phyloP scores from a whole-genome alignment of 1,284 basidiomycete species.

The Trichosporon ovoides region DNA sequence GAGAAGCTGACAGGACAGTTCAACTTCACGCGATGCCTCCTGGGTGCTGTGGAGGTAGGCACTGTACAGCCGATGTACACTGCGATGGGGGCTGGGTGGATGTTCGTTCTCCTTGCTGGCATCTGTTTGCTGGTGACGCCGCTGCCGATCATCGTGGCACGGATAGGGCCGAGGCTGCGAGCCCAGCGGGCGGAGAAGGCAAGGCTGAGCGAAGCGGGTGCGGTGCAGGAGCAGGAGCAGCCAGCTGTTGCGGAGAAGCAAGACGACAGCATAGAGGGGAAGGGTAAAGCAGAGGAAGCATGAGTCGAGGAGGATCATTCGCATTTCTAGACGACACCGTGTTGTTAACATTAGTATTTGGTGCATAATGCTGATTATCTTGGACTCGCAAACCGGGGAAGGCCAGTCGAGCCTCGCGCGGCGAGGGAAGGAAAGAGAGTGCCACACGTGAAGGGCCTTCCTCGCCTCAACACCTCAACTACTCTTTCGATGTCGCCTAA shows the following conservation, averaged over 20 bases:
- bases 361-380: not conserved
- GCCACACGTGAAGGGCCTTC: too few relatives aligned
- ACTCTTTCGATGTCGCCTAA: too few relatives aligned
- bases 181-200: not conserved
- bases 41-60: constrained; percentile 31
- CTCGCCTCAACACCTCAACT: too few relatives aligned
- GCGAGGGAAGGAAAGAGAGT: too few relatives aligned
- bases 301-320: too few relatives aligned
- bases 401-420: too few relatives aligned
- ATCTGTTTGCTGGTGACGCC: constrained; percentile 32
- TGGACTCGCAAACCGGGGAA: too few relatives aligned
- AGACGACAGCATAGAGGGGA: not conserved
- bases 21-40: constrained; percentile 37
- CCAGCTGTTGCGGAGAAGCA: not conserved
- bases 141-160: constrained; percentile 25
- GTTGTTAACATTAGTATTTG: too few relatives aligned
- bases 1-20: constrained; percentile 24
- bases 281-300: not conserved
- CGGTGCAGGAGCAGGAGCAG: not conserved
- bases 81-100: constrained; percentile 43
- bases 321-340: too few relatives aligned
- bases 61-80: constrained; percentile 31
- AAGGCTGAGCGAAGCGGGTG: not conserved
- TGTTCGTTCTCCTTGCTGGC: constrained; percentile 41
- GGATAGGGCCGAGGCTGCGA: constrained; percentile 13